Percentiles rank a stretch among this genome's conserved stretches.
Evolutionary conservation across 306 rosid genomes (phyloP).

Genomic region (Fragaria vesca): DNA sequence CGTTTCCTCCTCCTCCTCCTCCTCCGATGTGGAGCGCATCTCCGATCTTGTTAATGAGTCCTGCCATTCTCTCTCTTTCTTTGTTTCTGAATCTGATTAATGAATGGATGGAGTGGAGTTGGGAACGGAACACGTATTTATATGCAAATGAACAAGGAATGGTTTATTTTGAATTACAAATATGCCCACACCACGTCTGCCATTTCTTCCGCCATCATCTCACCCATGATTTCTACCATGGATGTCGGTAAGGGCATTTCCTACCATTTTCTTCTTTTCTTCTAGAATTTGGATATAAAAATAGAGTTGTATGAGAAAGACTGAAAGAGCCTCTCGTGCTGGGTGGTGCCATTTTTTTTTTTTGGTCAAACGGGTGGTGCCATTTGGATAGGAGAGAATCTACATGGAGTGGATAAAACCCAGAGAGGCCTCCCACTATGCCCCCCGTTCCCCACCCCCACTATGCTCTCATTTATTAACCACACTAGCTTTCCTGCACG

Average conservation of each 20-base stretch:
- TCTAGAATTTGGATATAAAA: too few species aligned
- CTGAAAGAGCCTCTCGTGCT: too few species aligned
- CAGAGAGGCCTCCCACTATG: too few species aligned
- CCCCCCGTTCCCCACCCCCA: too few species aligned
- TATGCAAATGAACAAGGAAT: not conserved
- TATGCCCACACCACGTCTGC: not conserved
- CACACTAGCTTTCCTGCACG: too few species aligned
- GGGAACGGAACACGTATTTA: not conserved
- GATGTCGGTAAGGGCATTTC: not conserved
- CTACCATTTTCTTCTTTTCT: too few species aligned
- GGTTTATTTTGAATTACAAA: not conserved
- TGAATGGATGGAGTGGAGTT: not conserved
- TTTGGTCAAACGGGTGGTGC: too few species aligned
- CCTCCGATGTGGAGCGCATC: conserved; percentile 27
- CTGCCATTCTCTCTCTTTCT: conserved; percentile 5
- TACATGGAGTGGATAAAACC: too few species aligned
- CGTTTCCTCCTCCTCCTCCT: not conserved
- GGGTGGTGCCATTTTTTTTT: too few species aligned
- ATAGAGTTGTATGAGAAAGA: too few species aligned
- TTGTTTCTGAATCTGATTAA: not conserved
- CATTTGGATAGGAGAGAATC: too few species aligned
- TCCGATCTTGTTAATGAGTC: conserved; percentile 16
- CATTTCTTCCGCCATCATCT: not conserved
- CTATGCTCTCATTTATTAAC: too few species aligned
- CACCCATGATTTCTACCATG: not conserved